Conservation (phyloP, 345 rosid genomes). For the Draba incana region DNA sequence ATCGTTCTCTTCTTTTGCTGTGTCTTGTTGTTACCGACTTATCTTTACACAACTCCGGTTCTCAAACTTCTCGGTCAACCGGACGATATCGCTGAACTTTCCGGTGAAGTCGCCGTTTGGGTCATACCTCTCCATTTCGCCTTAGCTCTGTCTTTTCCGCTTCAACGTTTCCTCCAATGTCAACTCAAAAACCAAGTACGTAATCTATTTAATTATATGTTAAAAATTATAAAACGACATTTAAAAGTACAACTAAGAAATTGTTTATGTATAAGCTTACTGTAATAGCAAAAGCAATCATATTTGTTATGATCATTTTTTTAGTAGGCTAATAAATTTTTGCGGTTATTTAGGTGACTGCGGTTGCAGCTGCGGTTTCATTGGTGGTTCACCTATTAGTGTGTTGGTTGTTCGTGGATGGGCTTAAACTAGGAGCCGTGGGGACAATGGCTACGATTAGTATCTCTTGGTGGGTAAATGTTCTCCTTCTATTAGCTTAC, state of each 20-base stretch:
- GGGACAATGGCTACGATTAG: conserved; percentile 60
- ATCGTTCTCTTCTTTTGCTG: conserved; percentile 55
- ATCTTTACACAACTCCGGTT: conserved; percentile 60
- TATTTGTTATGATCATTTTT: neutral
- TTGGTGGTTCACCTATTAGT: conserved; percentile 48
- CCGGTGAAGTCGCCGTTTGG: conserved; percentile 54
- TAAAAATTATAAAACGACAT: too few relatives aligned
- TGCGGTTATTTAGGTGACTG: conserved; percentile 42
- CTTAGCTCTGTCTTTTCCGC: conserved; percentile 56
- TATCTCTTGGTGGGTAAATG: conserved; percentile 68
- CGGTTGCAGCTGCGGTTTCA: conserved; percentile 42
- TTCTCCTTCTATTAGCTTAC: conserved; percentile 43
- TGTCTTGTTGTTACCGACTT: conserved; percentile 52
- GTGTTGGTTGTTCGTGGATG: conserved; percentile 58
- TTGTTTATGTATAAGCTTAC: neutral
- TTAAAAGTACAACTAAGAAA: too few relatives aligned
- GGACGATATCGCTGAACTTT: conserved; percentile 65
- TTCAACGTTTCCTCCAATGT: conserved; percentile 69
- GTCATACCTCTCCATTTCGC: conserved; percentile 67
- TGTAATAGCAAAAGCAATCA: neutral
- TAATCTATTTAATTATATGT: neutral
- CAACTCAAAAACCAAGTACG: conserved; percentile 53
- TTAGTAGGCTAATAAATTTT: neutral
- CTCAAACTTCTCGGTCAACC: conserved; percentile 66
- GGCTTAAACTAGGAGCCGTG: conserved; percentile 48